Evolutionary conservation across 225 moss, liverwort and hornwort genomes (phyloP).

Genomic region (Neckera pumila): DNA sequence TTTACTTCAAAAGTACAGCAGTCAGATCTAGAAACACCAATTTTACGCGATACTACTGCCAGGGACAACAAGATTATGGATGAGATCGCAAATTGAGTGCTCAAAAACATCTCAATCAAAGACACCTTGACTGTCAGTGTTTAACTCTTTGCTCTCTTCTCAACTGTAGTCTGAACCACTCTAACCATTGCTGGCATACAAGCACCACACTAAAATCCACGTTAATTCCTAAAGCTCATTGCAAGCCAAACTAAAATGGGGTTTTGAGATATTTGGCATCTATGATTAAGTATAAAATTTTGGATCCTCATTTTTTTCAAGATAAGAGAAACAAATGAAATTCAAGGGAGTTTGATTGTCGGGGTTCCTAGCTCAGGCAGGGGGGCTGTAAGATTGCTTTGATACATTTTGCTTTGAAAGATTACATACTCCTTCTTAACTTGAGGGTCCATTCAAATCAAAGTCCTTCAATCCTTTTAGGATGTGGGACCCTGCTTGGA

Average conservation of each 20-base stretch:
- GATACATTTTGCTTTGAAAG: neutral
- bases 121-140: neutral
- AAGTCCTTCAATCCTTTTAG: too few species aligned
- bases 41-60: neutral
- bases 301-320: neutral
- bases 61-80: too few species aligned
- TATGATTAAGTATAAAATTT: neutral
- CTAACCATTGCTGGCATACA: neutral
- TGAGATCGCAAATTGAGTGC: neutral
- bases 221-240: neutral
- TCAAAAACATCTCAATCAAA: neutral
- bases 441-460: neutral
- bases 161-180: neutral
- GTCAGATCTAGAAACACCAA: neutral
- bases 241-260: neutral
- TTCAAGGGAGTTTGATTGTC: neutral
- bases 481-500: too few species aligned
- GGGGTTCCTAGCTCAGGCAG: accelerated
- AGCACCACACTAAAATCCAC: neutral
- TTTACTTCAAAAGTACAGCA: neutral
- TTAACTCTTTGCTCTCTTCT: neutral
- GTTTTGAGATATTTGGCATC: neutral
- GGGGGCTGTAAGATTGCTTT: neutral
- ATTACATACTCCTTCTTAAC: neutral
- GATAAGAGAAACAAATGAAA: too few species aligned